Evolutionary conservation across 495 filamentous ascomycete species (phyloP).

Genomic region (Sphaerosporella brunnea): DNA sequence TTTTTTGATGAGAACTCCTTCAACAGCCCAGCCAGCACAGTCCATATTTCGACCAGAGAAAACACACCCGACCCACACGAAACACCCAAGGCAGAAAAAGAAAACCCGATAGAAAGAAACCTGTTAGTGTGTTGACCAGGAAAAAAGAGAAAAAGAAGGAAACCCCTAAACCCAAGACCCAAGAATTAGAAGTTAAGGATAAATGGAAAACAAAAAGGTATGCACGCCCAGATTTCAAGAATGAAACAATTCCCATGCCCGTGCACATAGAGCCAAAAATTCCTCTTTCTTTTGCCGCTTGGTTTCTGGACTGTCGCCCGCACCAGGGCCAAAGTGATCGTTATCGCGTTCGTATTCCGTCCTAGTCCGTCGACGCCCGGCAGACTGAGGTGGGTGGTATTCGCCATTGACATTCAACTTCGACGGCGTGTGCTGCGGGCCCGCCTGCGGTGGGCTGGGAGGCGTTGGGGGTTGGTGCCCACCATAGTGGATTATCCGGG

Average conservation of each 20-base stretch:
- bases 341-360: constrained; percentile 83
- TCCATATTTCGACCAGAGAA: too few species aligned
- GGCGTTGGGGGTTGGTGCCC: constrained; percentile 73
- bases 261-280: constrained; percentile 67
- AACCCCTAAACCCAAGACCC: too few species aligned
- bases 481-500: constrained; percentile 86
- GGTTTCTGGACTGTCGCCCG: constrained; percentile 70
- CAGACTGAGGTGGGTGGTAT: constrained; percentile 29
- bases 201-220: too few species aligned
- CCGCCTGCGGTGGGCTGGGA: constrained; percentile 50
- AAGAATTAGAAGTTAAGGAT: too few species aligned
- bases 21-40: too few species aligned
- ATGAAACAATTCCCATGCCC: constrained; percentile 95
- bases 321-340: constrained; percentile 42
- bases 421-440: constrained; percentile 27
- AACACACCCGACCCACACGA: too few species aligned
- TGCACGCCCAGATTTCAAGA: too few species aligned
- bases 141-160: too few species aligned
- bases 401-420: constrained; percentile 27
- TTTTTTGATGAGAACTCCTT: too few species aligned
- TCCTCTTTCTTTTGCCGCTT: constrained; percentile 82
- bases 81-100: too few species aligned
- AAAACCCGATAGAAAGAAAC: too few species aligned
- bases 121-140: too few species aligned
- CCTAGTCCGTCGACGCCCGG: constrained; percentile 53